phyloP scores from a whole-genome alignment of 345 rosid genomes.

The Euphorbia pulcherrima region DNA sequence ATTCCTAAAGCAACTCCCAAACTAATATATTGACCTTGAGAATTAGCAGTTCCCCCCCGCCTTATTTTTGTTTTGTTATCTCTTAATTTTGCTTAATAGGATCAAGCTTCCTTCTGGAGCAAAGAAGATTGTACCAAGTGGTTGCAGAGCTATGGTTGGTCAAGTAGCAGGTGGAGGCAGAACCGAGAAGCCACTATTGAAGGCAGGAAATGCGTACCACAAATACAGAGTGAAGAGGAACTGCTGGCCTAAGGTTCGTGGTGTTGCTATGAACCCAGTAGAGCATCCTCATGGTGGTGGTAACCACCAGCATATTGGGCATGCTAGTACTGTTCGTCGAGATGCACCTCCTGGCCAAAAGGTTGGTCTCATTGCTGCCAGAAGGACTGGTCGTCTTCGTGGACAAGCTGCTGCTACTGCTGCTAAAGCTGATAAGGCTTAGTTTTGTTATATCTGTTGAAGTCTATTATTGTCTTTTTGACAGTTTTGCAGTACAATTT shows the following conservation, averaged over 20 bases:
- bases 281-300: constrained; percentile 16
- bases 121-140: constrained; percentile 5
- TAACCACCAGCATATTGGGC: constrained; percentile 13
- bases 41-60: too few relatives aligned
- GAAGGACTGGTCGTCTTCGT: constrained; percentile 10
- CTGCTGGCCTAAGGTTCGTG: constrained; percentile 15
- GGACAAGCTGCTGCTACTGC: constrained; percentile 14
- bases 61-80: background rate
- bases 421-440: constrained; percentile 7
- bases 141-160: constrained; percentile 17
- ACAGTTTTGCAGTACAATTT: background rate
- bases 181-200: constrained; percentile 13
- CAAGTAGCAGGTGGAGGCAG: constrained; percentile 22
- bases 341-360: constrained; percentile 14
- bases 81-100: background rate
- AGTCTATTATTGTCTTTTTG: background rate
- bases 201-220: constrained; percentile 20
- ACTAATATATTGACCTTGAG: too few relatives aligned
- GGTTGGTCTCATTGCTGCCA: constrained; percentile 11
- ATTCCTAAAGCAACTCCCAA: too few relatives aligned
- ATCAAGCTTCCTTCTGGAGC: constrained; percentile 20
- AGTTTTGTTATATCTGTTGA: background rate
- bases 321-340: constrained; percentile 10
- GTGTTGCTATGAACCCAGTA: constrained; percentile 14
- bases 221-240: constrained; percentile 20